phyloP scores from a whole-genome alignment of 352 stramenopile species.

The Plasmopara halstedii region DNA sequence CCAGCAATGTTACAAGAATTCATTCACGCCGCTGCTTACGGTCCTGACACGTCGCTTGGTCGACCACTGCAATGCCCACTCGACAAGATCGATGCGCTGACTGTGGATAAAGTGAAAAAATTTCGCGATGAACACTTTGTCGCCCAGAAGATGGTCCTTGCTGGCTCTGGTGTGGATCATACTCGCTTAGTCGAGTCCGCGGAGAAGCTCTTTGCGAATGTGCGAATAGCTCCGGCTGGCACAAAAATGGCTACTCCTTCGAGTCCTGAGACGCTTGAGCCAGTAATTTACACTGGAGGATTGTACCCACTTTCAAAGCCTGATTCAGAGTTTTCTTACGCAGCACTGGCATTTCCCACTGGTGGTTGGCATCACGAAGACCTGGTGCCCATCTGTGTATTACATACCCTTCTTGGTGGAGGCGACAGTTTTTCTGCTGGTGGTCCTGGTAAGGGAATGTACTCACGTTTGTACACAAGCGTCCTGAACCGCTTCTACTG shows the following conservation, averaged over 20 bases:
- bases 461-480: conserved; percentile 96
- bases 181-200: conserved; percentile 87
- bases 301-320: conserved; percentile 56
- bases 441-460: conserved; percentile 99
- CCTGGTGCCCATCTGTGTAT: conserved; percentile 94
- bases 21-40: conserved; percentile 86
- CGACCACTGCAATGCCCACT: conserved; percentile 73
- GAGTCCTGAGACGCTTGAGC: conserved; percentile 31
- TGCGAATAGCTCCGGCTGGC: conserved; percentile 21
- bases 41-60: conserved; percentile 56
- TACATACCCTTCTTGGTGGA: conserved; percentile 97
- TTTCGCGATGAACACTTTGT: conserved; percentile 79
- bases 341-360: conserved; percentile 94
- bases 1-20: conserved; percentile 76
- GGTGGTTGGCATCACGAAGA: conserved; percentile 95
- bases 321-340: conserved; percentile 82
- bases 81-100: conserved; percentile 73
- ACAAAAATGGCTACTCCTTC: conserved; percentile 17
- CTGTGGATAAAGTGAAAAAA: conserved; percentile 55
- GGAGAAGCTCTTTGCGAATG: conserved; percentile 81
- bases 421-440: conserved; percentile 98
- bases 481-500: conserved; percentile 97
- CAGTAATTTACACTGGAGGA: conserved; percentile 60
- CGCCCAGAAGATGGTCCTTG: conserved; percentile 86
- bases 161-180: conserved; percentile 94